phyloP scores from a whole-genome alignment of 345 rosid genomes.

The Arabis hirsuta region DNA sequence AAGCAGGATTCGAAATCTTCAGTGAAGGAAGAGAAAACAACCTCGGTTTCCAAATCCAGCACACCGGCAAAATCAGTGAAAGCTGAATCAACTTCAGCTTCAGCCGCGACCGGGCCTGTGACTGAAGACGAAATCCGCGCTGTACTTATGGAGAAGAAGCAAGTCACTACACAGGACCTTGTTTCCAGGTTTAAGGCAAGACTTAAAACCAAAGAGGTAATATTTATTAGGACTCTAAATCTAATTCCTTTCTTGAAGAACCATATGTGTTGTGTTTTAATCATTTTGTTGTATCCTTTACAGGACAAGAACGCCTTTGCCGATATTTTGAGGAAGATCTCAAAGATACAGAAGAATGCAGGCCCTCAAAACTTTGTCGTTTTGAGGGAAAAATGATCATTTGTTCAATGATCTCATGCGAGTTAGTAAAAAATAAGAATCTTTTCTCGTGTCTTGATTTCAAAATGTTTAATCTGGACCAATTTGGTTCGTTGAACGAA shows the following conservation, averaged over 20 bases:
- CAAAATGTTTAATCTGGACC: neutral
- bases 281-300: neutral
- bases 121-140: constrained; percentile 91
- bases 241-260: neutral
- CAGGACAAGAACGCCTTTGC: constrained; percentile 93
- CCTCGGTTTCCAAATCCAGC: constrained; percentile 51
- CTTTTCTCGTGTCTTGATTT: neutral
- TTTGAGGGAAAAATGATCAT: constrained; percentile 62
- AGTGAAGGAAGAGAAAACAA: constrained; percentile 53
- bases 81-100: constrained; percentile 44
- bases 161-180: constrained; percentile 86
- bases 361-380: constrained; percentile 73
- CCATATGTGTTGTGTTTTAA: constrained; percentile 13
- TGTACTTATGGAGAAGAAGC: constrained; percentile 74
- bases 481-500: neutral
- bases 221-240: neutral
- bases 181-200: constrained; percentile 83
- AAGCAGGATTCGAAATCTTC: constrained; percentile 61
- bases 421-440: constrained; percentile 9
- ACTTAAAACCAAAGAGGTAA: constrained; percentile 72
- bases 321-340: constrained; percentile 74
- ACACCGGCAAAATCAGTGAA: constrained; percentile 48
- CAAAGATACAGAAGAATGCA: constrained; percentile 84
- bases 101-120: constrained; percentile 66
- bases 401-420: constrained; percentile 9